Base-by-base conservation (phyloP, 2,329 filamentous ascomycete species). In the Claviceps sp. region DNA sequence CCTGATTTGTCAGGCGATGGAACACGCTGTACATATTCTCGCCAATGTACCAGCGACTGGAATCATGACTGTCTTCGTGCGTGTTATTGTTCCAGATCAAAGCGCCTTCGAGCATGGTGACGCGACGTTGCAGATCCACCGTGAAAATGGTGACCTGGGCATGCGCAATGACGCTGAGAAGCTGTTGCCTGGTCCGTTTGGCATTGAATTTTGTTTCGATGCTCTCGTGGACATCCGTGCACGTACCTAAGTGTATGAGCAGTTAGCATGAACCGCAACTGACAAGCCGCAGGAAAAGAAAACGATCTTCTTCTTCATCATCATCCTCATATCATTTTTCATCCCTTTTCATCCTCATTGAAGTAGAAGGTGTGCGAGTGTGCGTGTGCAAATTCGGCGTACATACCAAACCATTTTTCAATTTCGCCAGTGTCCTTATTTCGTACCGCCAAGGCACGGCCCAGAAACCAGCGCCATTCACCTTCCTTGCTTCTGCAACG, bases 401-500 rank as follows among this genome's bases (percentile, higher is more conserved):
- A 18, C 68, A 56, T 61, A 69, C 85, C 86, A 59, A 86, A 88
- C 86, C 86, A 90, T 61, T 86, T 88, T 54, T 86, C 73, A 48
- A 90, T 87, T 47, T 75, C 70, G 2, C 84, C 84, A 0, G 78
- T 78, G 45, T 82, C 76, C 55, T 75, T 76, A 54, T 87, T 80
- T 41, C 74, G 74, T 59, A 88, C 73, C 0, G 86, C 85, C 14
- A 85, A 64, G 1, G 85, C 86, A 44, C 85, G 75, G 11, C 82
- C 85, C 2, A 91, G 70, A 73, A 89, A 88, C 86, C 86, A 91
- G 50, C 85, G 75, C 79, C 81, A 90, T 52, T 84, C 75, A 1
- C 86, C 86, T 37, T 84, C 76, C 48, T 76, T 77, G 53, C 75
- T 80, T 49, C 70, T 75, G 55, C 82, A 86, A 41, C 86, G 77